Evolutionary conservation across 441 rosid genomes (phyloP).

Genomic region (Populus trichocarpa): DNA sequence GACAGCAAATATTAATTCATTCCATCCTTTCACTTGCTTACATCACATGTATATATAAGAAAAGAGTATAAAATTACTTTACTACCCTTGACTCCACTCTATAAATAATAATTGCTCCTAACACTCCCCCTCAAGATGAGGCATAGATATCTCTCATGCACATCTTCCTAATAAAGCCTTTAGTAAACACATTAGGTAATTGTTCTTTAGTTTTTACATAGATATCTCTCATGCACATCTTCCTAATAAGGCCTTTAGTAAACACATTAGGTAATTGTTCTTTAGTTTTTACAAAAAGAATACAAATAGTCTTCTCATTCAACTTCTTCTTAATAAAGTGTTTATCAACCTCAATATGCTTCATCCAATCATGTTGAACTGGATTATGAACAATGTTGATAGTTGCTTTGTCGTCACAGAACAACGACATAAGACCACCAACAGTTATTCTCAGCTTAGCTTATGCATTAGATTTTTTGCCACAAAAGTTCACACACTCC

Average conservation of each 20-base stretch:
- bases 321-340: not conserved
- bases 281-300: no score
- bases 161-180: not conserved
- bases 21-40: not conserved
- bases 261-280: no score
- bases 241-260: no score
- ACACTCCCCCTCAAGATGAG: not conserved
- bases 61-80: not conserved
- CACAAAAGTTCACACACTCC: not conserved
- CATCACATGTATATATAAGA: not conserved
- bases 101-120: not conserved
- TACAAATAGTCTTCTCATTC: not conserved
- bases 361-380: not conserved
- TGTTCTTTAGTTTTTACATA: no score
- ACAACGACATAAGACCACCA: not conserved
- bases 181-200: not conserved
- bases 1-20: not conserved
- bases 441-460: not conserved
- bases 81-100: not conserved
- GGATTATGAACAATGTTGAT: not conserved
- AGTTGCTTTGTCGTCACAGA: not conserved
- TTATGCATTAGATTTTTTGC: not conserved
- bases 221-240: no score
- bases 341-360: not conserved
- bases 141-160: not conserved